Conservation (phyloP, 768 basidiomycete species). For the Sporobolomyces phaffii region DNA sequence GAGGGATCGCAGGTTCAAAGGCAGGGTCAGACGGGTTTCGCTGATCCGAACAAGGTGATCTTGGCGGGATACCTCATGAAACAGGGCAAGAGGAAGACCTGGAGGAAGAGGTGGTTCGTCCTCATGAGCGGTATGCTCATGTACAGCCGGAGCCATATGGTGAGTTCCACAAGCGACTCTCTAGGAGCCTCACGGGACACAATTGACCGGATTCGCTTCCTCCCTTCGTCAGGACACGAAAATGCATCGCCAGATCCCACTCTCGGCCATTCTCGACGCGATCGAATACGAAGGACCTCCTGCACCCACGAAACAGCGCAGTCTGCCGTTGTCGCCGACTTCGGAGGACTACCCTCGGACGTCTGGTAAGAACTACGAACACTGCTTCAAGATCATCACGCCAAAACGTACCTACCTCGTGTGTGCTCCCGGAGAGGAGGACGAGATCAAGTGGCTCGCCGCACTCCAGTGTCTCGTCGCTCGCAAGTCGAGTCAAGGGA, state of each 20-base stretch:
- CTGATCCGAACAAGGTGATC: slow-evolving; percentile 71
- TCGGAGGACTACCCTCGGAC: slow-evolving; percentile 5
- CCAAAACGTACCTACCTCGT: slow-evolving; percentile 82
- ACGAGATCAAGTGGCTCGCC: slow-evolving; percentile 96
- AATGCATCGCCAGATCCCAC: slow-evolving; percentile 76
- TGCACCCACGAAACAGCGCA: slow-evolving; percentile 32
- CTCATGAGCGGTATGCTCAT: slow-evolving; percentile 79
- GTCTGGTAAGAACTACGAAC: slow-evolving; percentile 44
- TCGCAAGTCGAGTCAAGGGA: neutral
- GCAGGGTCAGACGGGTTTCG: slow-evolving; percentile 33
- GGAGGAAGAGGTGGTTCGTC: slow-evolving; percentile 96
- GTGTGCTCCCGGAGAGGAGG: slow-evolving; percentile 92
- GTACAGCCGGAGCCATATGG: slow-evolving; percentile 94
- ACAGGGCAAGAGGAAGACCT: slow-evolving; percentile 85
- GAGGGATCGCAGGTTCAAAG: neutral
- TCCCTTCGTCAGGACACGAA: slow-evolving; percentile 74
- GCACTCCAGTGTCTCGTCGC: slow-evolving; percentile 80
- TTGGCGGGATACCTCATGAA: slow-evolving; percentile 92
- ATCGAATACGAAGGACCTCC: slow-evolving; percentile 65
- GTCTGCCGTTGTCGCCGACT: slow-evolving; percentile 45
- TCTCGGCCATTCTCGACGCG: slow-evolving; percentile 81
- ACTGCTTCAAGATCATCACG: slow-evolving; percentile 91
- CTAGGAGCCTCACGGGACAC: neutral
- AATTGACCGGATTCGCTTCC: neutral
- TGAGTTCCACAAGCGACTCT: slow-evolving; percentile 49